phyloP scores from a whole-genome alignment of 495 filamentous ascomycete species.

The Cercophora scortea region DNA sequence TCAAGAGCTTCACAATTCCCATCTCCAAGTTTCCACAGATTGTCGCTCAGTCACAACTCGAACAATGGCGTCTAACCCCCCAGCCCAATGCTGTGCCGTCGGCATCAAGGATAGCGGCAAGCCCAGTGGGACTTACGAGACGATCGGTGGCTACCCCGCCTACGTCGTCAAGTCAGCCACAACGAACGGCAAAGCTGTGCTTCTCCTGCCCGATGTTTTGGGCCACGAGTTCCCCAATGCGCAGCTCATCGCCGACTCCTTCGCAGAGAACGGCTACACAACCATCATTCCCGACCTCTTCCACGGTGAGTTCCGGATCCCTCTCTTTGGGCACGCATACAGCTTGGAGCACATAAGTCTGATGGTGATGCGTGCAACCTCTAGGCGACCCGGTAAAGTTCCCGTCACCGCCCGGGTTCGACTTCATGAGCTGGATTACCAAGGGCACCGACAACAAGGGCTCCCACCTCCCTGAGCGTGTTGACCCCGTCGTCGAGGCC shows the following conservation, averaged over 20 bases:
- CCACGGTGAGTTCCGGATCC: conserved; percentile 20
- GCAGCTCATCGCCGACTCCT: conserved; percentile 76
- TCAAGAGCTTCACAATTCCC: no score
- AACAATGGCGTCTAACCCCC: conserved; percentile 28
- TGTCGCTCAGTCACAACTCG: no score
- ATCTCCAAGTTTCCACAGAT: no score
- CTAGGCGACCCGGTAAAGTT: conserved; percentile 53
- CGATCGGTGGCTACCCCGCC: conserved; percentile 35
- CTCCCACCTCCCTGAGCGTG: conserved; percentile 48
- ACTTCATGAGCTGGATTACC: conserved; percentile 53
- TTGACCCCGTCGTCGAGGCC: conserved; percentile 46
- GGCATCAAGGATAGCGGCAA: conserved; percentile 20
- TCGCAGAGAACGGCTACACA: conserved; percentile 73
- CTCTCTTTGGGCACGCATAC: no score
- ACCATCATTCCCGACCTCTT: conserved; percentile 72
- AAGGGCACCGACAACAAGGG: conserved; percentile 41
- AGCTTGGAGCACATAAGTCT: no score
- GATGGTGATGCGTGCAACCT: no score
- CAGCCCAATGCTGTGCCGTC: conserved; percentile 25
- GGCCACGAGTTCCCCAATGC: conserved; percentile 63
- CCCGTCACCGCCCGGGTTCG: conserved; percentile 49
- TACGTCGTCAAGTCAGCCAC: conserved; percentile 44
- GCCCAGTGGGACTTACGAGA: conserved; percentile 33
- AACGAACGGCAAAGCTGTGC: conserved; percentile 12
- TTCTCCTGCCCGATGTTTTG: conserved; percentile 58